These are phyloP conservation scores for Yamadazyma dushanensis DNA, from an alignment of 1,139 yeast genomes.

Conservation along the genomic window DNA sequence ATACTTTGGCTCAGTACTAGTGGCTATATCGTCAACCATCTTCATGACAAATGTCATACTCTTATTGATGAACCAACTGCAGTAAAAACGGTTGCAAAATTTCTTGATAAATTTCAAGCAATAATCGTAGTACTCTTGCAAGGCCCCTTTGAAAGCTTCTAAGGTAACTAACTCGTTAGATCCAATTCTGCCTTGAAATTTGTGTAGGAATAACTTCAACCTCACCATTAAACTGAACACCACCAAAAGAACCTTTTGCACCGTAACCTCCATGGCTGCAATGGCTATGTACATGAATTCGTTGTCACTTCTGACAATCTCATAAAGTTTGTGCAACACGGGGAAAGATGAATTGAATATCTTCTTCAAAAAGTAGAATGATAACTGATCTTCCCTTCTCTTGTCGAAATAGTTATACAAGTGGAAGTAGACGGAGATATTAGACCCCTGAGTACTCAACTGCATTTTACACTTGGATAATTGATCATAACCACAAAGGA, in stretches of 20 bases:
- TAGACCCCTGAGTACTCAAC: conserved; percentile 28
- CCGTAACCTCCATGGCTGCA: conserved; percentile 27
- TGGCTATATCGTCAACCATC: background rate
- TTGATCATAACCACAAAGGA: background rate
- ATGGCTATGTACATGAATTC: conserved; percentile 27
- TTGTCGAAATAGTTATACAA: conserved; percentile 33
- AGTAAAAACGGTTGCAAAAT: conserved; percentile 4
- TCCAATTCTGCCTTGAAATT: background rate
- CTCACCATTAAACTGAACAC: conserved; percentile 19
- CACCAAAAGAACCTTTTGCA: conserved; percentile 31
- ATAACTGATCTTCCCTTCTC: conserved; percentile 21
- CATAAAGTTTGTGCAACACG: conserved; percentile 2
- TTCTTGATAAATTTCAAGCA: conserved; percentile 3
- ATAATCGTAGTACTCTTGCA: background rate
- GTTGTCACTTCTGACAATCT: conserved; percentile 3
- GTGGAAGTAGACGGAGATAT: conserved; percentile 26
- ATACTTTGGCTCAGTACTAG: background rate
- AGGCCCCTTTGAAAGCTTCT: background rate
- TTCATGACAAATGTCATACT: background rate
- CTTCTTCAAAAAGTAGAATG: conserved; percentile 33
- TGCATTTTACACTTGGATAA: conserved; percentile 18
- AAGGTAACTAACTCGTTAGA: background rate
- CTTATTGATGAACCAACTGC: conserved; percentile 6
- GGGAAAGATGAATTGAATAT: conserved; percentile 21
- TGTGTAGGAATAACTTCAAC: conserved; percentile 2